A percentile compares a stretch with the other conserved stretches of the same genome.
phyloP scores from a whole-genome alignment of 257 asterid genomes.

The Plectranthus barbatus region DNA sequence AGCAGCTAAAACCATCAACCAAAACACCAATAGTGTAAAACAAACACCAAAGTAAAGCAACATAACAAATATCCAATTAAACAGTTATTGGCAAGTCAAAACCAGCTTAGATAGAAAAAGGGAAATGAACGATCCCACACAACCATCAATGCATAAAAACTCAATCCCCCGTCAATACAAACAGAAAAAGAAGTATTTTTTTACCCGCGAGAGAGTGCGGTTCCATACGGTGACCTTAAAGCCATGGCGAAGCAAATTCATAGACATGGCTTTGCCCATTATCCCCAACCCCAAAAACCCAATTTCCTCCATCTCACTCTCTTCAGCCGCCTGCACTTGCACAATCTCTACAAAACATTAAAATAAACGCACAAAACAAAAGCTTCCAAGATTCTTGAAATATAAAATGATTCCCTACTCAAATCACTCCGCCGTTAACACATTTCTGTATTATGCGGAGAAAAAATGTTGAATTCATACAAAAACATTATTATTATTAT shows the following conservation, averaged over 20 bases:
- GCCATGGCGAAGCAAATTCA: conserved; percentile 86
- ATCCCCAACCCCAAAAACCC: conserved; percentile 94
- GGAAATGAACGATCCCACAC: background rate
- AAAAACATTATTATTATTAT: too few species aligned
- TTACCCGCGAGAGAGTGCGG: conserved; percentile 83
- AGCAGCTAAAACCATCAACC: too few species aligned
- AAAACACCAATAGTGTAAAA: too few species aligned
- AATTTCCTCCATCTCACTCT: conserved; percentile 60
- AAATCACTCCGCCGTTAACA: conserved; percentile 7
- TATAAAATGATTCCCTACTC: background rate
- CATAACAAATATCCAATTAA: too few species aligned
- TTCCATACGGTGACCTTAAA: conserved; percentile 97
- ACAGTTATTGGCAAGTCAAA: too few species aligned
- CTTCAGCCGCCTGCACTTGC: conserved; percentile 2
- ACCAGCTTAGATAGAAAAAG: background rate
- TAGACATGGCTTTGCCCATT: conserved; percentile 97
- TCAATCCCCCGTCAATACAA: background rate
- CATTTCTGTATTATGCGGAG: background rate
- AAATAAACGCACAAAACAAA: background rate
- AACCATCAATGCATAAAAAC: background rate
- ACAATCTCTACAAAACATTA: background rate
- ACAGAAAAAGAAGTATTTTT: background rate
- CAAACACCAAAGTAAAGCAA: too few species aligned
- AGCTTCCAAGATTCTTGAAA: background rate
- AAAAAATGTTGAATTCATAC: too few species aligned